These are phyloP conservation scores for Penstemon barbatus DNA, from an alignment of 257 asterid genomes.

Conservation along the genomic window DNA sequence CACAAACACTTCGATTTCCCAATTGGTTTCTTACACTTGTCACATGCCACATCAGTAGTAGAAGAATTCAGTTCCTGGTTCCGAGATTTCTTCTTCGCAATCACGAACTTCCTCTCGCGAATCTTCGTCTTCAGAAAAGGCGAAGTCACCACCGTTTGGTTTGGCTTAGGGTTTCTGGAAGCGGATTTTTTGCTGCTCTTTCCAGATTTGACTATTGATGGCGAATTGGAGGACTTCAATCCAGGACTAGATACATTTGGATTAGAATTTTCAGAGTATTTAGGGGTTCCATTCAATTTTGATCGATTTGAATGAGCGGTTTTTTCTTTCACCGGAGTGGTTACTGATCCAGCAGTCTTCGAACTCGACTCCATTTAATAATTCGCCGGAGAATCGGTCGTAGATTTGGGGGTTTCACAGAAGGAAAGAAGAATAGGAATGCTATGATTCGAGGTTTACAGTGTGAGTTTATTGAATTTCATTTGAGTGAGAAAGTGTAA, in stretches of 20 bases:
- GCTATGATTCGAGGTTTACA: not conserved
- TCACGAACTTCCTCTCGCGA: slow-evolving; percentile 65
- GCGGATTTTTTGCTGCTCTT: slow-evolving; percentile 42
- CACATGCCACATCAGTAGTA: slow-evolving; percentile 40
- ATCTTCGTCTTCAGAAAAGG: slow-evolving; percentile 64
- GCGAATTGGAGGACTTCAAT: slow-evolving; percentile 45
- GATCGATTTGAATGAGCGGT: slow-evolving; percentile 34
- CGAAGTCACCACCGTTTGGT: slow-evolving; percentile 11
- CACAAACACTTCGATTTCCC: slow-evolving; percentile 60
- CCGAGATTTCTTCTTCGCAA: slow-evolving; percentile 57
- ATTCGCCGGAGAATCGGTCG: slow-evolving; percentile 20
- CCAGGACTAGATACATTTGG: slow-evolving; percentile 56
- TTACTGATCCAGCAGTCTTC: slow-evolving; percentile 10
- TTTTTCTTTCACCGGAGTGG: slow-evolving; percentile 42
- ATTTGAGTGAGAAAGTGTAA: slow-evolving; percentile 7
- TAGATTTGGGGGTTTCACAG: not conserved
- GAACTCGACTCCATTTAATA: slow-evolving; percentile 36
- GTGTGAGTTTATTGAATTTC: slow-evolving; percentile 21
- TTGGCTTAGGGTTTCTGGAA: slow-evolving; percentile 32
- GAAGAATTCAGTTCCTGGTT: slow-evolving; percentile 34
- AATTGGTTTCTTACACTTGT: slow-evolving; percentile 49
- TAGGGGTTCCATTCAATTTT: slow-evolving; percentile 30
- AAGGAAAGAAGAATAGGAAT: not conserved
- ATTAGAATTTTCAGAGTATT: slow-evolving; percentile 50
- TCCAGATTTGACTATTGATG: slow-evolving; percentile 42